Conservation (phyloP, 1,139 yeast genomes). For the Starmera stellimalicola region DNA sequence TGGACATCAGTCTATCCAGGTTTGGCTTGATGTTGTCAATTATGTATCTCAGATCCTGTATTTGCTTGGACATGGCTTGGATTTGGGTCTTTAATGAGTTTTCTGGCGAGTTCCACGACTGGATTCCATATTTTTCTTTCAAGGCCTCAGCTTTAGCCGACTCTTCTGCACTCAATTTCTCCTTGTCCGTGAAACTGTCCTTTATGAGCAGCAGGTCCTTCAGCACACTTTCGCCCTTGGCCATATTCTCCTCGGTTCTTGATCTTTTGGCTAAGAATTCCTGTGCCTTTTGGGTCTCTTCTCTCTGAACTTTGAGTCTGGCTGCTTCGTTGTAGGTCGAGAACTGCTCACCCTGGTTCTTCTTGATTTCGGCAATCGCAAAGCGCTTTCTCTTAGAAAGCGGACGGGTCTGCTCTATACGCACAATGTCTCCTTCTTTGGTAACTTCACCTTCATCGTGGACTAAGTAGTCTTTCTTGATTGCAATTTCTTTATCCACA, state of each 20-base stretch:
- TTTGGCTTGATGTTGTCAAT: conserved; percentile 26
- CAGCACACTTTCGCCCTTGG: conserved; percentile 27
- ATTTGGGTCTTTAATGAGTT: conserved; percentile 31
- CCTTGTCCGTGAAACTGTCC: conserved; percentile 28
- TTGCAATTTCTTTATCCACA: conserved; percentile 41
- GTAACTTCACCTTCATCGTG: conserved; percentile 92
- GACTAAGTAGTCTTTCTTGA: conserved; percentile 74
- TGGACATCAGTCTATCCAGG: conserved; percentile 25
- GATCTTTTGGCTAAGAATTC: conserved; percentile 40
- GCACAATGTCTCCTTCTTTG: conserved; percentile 90
- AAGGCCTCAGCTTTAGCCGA: conserved; percentile 37
- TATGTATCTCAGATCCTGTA: conserved; percentile 17
- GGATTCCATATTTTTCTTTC: conserved; percentile 41
- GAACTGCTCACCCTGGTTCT: conserved; percentile 85
- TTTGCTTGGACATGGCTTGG: conserved; percentile 25
- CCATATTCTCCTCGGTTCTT: conserved; percentile 28
- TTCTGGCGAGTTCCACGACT: conserved; percentile 48
- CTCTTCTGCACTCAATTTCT: conserved; percentile 23
- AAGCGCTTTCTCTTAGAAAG: conserved; percentile 74
- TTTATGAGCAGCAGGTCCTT: conserved; percentile 42
- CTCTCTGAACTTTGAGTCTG: conserved; percentile 49
- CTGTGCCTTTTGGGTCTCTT: conserved; percentile 45
- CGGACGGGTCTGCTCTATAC: conserved; percentile 87
- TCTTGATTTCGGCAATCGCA: conserved; percentile 91
- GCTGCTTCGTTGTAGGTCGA: conserved; percentile 72